These are phyloP conservation scores for Rhizodiscina lignyota DNA, from an alignment of 495 filamentous ascomycete genomes.

Conservation along the genomic window DNA sequence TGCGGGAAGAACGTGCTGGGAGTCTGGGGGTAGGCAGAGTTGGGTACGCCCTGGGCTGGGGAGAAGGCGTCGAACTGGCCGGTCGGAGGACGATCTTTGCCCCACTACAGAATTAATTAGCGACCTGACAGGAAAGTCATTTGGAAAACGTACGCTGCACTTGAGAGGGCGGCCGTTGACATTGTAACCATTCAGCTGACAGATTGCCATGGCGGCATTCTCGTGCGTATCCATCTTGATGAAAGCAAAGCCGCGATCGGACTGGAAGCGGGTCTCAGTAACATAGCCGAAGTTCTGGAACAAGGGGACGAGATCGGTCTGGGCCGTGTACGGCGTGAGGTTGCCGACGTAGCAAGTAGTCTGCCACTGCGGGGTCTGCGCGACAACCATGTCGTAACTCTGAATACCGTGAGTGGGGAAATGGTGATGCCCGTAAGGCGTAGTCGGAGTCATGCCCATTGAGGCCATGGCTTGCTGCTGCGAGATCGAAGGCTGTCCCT, in stretches of 20 bases:
- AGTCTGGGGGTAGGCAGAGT: constrained; percentile 47
- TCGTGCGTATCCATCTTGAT: constrained; percentile 99
- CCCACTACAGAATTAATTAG: constrained; percentile 54
- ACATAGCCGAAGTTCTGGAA: constrained; percentile 99
- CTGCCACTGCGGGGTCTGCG: constrained; percentile 97
- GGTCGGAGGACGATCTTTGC: constrained; percentile 91
- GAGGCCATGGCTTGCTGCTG: constrained; percentile 94
- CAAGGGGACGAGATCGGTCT: constrained; percentile 84
- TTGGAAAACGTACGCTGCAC: constrained; percentile 67
- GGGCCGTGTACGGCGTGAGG: constrained; percentile 91
- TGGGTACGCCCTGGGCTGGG: constrained; percentile 54
- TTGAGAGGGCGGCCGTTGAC: constrained; percentile 95
- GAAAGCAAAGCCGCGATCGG: constrained; percentile 94
- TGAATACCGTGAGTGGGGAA: constrained; percentile 94
- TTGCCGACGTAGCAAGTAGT: constrained; percentile 98
- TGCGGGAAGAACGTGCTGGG: constrained; percentile 86
- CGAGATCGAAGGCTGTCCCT: constrained; percentile 94
- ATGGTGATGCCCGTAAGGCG: constrained; percentile 90
- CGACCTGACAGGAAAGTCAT: constrained; percentile 2
- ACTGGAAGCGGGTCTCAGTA: constrained; percentile 91
- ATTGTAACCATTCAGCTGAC: constrained; percentile 89
- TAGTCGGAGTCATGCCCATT: constrained; percentile 97
- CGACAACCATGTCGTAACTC: constrained; percentile 94
- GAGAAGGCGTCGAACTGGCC: constrained; percentile 72
- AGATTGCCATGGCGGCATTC: constrained; percentile 97